phyloP scores from a whole-genome alignment of 2,329 filamentous ascomycete species.

The Ceratocystis cubensis region DNA sequence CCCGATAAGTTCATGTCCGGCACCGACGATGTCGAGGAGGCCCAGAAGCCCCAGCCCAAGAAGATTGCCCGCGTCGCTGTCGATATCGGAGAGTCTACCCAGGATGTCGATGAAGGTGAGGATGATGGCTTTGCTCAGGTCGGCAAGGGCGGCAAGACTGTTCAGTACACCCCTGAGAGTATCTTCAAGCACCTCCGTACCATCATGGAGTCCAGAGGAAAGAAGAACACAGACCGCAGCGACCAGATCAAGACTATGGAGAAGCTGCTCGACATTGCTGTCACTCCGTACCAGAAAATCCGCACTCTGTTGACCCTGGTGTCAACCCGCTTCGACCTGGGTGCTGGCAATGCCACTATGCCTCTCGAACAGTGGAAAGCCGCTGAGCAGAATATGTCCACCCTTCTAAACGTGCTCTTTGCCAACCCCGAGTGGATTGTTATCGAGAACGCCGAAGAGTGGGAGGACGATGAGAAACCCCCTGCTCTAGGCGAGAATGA shows the following conservation, averaged over 20 bases:
- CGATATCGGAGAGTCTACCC: conserved; percentile 36
- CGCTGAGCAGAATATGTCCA: conserved; percentile 73
- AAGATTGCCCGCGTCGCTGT: conserved; percentile 33
- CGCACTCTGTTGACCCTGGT: conserved; percentile 83
- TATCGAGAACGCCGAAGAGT: conserved; percentile 85
- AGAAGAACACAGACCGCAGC: conserved; percentile 92
- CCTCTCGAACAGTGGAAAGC: conserved; percentile 93
- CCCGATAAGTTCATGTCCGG: conserved; percentile 82
- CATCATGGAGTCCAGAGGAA: conserved; percentile 90
- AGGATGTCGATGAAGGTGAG: conserved; percentile 41
- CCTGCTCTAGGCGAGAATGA: conserved; percentile 61
- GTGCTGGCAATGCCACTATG: conserved; percentile 68
- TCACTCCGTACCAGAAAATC: conserved; percentile 85
- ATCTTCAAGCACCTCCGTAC: conserved; percentile 92
- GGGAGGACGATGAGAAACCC: conserved; percentile 96
- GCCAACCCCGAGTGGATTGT: conserved; percentile 70
- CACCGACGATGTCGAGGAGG: conserved; percentile 51
- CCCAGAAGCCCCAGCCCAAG: conserved; percentile 33
- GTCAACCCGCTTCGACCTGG: conserved; percentile 87
- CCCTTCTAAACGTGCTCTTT: conserved; percentile 68
- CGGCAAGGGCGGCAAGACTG: conserved; percentile 73
- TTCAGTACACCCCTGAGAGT: conserved; percentile 90
- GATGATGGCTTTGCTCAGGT: conserved; percentile 85
- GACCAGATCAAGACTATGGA: conserved; percentile 98
- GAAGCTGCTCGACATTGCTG: conserved; percentile 79